phyloP scores from a whole-genome alignment of 2,329 filamentous ascomycete species.

The Colletotrichum lentis region DNA sequence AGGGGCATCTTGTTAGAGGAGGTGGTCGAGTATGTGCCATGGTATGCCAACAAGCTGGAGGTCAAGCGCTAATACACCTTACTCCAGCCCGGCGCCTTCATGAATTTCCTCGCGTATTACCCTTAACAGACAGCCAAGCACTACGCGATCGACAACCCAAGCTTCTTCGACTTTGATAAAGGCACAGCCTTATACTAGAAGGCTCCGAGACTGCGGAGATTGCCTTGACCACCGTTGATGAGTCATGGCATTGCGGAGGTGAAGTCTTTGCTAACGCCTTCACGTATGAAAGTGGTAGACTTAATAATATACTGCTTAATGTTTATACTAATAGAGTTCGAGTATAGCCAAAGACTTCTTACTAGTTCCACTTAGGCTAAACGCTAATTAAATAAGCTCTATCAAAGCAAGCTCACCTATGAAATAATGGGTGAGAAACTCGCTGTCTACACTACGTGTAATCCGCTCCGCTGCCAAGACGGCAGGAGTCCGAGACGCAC shows the following conservation, averaged over 20 bases:
- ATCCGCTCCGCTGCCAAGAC: too few relatives aligned
- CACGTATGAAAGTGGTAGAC: too few relatives aligned
- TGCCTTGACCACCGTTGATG: conserved; percentile 47
- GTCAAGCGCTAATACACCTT: conserved; percentile 55
- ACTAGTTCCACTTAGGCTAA: too few relatives aligned
- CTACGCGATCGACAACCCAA: conserved; percentile 41
- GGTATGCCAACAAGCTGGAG: conserved; percentile 52
- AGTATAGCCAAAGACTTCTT: too few relatives aligned
- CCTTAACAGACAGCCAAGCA: conserved; percentile 52
- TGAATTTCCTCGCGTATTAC: conserved; percentile 58
- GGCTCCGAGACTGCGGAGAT: conserved; percentile 44
- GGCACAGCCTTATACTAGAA: conserved; percentile 44
- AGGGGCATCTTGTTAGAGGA: background rate
- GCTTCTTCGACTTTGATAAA: conserved; percentile 46
- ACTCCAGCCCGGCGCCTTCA: conserved; percentile 59
- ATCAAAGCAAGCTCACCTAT: background rate
- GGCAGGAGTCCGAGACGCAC: background rate
- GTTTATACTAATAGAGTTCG: too few relatives aligned
- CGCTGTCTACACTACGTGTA: too few relatives aligned
- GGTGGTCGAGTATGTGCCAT: conserved; percentile 38
- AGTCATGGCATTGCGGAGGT: conserved; percentile 49
- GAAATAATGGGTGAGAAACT: background rate
- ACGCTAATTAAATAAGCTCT: background rate
- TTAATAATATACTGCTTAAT: too few relatives aligned
- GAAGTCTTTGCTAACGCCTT: too few relatives aligned